Conservation (phyloP, 106 monocot species). For the Dioscorea alata region DNA sequence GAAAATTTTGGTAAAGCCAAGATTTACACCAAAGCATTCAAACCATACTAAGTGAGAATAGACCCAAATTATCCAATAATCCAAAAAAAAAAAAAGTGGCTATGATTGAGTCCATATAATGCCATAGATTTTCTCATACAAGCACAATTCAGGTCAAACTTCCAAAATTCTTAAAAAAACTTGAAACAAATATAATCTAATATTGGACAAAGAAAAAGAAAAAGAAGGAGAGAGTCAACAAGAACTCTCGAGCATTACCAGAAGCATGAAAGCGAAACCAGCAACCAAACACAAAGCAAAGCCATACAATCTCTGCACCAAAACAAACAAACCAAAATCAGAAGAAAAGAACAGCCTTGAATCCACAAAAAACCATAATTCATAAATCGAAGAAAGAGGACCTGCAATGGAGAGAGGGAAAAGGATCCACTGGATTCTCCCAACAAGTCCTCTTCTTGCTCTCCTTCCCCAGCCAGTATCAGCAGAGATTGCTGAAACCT, state of each 20-base stretch:
- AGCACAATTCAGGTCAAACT: not conserved
- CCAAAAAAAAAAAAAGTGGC: too few species aligned
- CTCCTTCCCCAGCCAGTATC: conserved; percentile 23
- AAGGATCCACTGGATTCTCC: conserved; percentile 45
- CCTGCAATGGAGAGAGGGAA: conserved; percentile 74
- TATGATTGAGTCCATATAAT: too few species aligned
- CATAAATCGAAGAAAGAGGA: conserved; percentile 8
- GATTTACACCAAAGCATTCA: too few species aligned
- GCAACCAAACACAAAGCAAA: conserved; percentile 59
- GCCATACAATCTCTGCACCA: conserved; percentile 66
- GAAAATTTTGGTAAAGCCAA: not conserved
- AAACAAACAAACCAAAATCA: conserved; percentile 10
- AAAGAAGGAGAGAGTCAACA: not conserved
- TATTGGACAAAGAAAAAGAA: not conserved
- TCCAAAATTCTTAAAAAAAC: not conserved
- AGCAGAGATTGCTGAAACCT: conserved; percentile 42
- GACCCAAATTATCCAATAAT: too few species aligned
- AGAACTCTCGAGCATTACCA: conserved; percentile 41
- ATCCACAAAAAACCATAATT: not conserved
- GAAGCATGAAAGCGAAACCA: conserved; percentile 64
- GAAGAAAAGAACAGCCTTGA: not conserved
- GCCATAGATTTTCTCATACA: not conserved
- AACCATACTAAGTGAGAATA: too few species aligned
- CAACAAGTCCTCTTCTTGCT: conserved; percentile 50
- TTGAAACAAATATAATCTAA: not conserved